A percentile compares a stretch with the other conserved stretches of the same genome.
Evolutionary conservation across 768 basidiomycete species (phyloP).

Genomic region (Amanita phalloides): DNA sequence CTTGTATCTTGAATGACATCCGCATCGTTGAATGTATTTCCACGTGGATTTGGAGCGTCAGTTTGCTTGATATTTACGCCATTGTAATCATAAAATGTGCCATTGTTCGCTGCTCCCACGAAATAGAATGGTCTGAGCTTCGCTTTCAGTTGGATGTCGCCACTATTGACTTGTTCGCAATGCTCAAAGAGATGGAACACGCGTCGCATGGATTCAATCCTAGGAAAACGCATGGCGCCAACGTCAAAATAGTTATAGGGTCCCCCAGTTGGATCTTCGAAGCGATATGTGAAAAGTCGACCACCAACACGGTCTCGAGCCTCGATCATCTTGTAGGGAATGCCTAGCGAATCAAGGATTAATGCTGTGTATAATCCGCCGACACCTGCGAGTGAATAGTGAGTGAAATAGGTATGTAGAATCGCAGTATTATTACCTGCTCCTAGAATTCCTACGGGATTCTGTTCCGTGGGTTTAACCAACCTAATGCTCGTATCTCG

Average conservation of each 20-base stretch:
- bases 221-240: conserved; percentile 28
- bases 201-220: conserved; percentile 16
- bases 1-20: background rate
- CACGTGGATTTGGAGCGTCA: background rate
- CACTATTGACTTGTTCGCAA: background rate
- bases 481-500: background rate
- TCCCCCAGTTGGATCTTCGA: conserved; percentile 5
- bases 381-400: conserved; percentile 10
- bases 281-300: conserved; percentile 18
- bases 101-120: background rate
- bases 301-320: conserved; percentile 16
- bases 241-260: conserved; percentile 10
- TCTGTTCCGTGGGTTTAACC: background rate
- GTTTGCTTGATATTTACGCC: background rate
- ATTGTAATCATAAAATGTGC: background rate
- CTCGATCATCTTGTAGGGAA: conserved; percentile 18
- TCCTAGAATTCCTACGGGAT: background rate
- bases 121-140: background rate
- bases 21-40: background rate
- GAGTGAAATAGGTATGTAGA: background rate
- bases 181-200: conserved; percentile 16
- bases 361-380: conserved; percentile 19
- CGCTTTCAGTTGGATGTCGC: conserved; percentile 3
- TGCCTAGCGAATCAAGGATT: conserved; percentile 17
- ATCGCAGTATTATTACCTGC: background rate